Conservation (phyloP, 2,329 filamentous ascomycete species). For the Beauveria bassiana region DNA sequence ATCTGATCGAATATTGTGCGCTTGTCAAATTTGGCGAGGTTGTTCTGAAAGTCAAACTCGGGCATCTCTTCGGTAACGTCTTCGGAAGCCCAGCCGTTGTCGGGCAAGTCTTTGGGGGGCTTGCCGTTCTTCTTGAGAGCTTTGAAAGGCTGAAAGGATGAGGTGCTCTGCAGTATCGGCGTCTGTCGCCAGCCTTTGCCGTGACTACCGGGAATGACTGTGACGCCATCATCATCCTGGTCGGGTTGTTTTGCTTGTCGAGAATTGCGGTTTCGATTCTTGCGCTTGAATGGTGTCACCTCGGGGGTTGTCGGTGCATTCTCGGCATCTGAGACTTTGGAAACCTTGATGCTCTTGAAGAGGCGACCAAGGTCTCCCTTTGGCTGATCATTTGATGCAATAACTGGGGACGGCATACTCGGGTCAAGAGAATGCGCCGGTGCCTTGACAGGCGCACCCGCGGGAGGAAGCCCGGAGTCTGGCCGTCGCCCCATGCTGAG, state of each 20-base stretch:
- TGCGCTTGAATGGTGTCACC: constrained; percentile 24
- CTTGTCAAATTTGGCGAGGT: constrained; percentile 93
- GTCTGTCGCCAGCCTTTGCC: constrained; percentile 54
- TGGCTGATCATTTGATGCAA: neutral
- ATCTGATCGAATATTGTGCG: constrained; percentile 86
- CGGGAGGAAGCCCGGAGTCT: constrained; percentile 19
- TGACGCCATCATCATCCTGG: constrained; percentile 19
- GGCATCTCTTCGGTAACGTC: constrained; percentile 92
- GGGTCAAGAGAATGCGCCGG: constrained; percentile 21
- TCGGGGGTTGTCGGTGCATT: constrained; percentile 15
- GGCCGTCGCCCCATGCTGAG: constrained; percentile 54
- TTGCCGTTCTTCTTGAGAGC: constrained; percentile 50
- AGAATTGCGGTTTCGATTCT: constrained; percentile 23
- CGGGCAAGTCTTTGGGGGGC: constrained; percentile 35
- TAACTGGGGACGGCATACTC: constrained; percentile 3
- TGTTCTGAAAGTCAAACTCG: constrained; percentile 88
- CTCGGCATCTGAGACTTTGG: constrained; percentile 16
- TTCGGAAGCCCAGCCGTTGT: constrained; percentile 91
- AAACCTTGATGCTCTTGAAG: constrained; percentile 18
- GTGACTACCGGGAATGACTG: constrained; percentile 20
- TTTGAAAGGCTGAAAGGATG: constrained; percentile 55
- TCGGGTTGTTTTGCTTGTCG: constrained; percentile 24
- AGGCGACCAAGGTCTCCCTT: constrained; percentile 5
- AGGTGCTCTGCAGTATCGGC: constrained; percentile 50
- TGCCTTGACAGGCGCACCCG: constrained; percentile 19